Evolutionary conservation across 129 eudicot genomes (phyloP), one percentile per base, ranked within the genome.

Genomic region (Gnaphalium uliginosum): DNA sequence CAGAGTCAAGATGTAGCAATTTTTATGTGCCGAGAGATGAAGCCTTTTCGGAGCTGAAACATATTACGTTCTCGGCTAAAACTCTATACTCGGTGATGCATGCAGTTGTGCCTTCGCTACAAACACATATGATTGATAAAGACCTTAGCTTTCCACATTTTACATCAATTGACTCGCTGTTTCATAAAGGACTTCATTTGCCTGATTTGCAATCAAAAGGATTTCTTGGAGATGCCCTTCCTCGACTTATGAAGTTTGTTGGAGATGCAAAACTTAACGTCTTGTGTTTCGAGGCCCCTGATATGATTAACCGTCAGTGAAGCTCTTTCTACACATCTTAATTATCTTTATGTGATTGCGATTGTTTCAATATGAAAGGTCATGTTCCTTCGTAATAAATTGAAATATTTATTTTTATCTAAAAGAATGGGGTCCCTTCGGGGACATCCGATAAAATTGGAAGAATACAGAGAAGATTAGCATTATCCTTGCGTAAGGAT

Each of bases 11-110:
- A 82, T 66, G 80, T 14, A 18, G 54, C 23, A 70, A 19, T 2
- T 23, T 86, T 9, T 93, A 93, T n/a, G 96, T 93, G 59, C 98
- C 98, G 18, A 85, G 98, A 58, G 98, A 93, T 72, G 98, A 93
- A 76, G 89, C 81, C 6, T 93, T 93, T 59, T 86, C 97, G 2
- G 96, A 85, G 70, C 75, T 90, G n/a, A 93, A 93, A 83, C 57
- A 68, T 22, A 0, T 79, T 10, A 85, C 91, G 2, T 93, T 93
- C 68, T 73, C 83, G 2, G 84, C 82, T 11, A 93, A 77, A 48
- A 82, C 93, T 6, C 37, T 90, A 0, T 78, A 78, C 86, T 88
- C 92, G 3, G 96, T 85, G 37, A 19, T 90, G 25, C 96, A 93
- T 57, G 88, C 89, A 7, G 76, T 93, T 13, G 63, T 88, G 17